Evolutionary conservation across 129 eudicot genomes (phyloP).

Genomic region (Escallonia herrerae): DNA sequence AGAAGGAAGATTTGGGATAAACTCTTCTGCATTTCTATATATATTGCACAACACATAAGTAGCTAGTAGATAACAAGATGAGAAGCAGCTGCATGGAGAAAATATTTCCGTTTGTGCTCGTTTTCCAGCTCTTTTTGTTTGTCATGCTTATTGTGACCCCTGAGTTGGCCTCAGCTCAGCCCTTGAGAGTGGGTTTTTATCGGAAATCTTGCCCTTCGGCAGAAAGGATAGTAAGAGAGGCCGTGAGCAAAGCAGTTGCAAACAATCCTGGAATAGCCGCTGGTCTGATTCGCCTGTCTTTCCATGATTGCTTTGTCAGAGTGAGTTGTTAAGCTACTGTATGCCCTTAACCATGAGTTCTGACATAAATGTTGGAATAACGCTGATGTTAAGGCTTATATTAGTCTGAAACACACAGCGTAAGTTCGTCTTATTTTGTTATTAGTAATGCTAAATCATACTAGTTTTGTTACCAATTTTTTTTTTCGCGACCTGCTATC

Average conservation of each 20-base stretch:
- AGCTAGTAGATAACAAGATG: no score
- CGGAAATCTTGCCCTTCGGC: constrained; percentile 30
- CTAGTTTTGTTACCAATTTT: not conserved
- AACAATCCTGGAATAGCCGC: constrained; percentile 46
- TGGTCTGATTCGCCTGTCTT: constrained; percentile 44
- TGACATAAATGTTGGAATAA: no score
- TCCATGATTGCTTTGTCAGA: constrained; percentile 59
- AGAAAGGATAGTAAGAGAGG: constrained; percentile 31
- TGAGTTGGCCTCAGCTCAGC: constrained; percentile 6
- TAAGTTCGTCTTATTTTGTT: not conserved
- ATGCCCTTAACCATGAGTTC: no score
- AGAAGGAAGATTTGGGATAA: no score
- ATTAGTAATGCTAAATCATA: not conserved
- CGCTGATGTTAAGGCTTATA: no score
- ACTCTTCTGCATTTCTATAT: no score
- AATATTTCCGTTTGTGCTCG: not conserved
- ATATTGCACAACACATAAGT: no score
- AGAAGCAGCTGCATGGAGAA: not conserved
- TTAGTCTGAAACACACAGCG: no score
- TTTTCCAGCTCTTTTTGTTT: constrained; percentile 9
- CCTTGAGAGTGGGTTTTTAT: constrained; percentile 33
- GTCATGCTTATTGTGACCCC: constrained; percentile 16
- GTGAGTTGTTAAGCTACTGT: constrained; percentile 12
- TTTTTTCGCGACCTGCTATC: not conserved
- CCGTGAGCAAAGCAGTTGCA: constrained; percentile 19